Percentiles rank a stretch among this genome's conserved stretches.
Conservation (phyloP, 306 rosid genomes). For the Parietaria judaica region DNA sequence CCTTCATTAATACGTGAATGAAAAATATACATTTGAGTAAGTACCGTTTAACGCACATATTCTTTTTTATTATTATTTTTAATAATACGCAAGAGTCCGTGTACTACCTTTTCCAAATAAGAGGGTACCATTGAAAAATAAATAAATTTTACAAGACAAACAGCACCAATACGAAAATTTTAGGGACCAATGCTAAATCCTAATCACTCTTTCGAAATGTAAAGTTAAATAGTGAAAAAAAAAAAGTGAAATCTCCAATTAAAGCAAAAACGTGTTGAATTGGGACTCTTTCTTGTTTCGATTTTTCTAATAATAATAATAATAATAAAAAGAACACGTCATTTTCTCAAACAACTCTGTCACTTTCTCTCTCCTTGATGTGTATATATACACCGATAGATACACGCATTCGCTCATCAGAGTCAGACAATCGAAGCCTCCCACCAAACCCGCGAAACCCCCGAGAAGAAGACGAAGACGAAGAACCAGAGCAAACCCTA, state of each 20-base stretch:
- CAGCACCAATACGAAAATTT: no score
- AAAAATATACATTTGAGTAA: no score
- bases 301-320: conserved; percentile 4
- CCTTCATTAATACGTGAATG: no score
- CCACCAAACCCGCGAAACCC: conserved; percentile 46
- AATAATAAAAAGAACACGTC: conserved; percentile 19
- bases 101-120: no score
- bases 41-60: no score
- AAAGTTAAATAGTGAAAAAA: no score
- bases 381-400: neutral
- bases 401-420: neutral
- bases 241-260: conserved; percentile 19
- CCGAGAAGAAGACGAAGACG: conserved; percentile 34
- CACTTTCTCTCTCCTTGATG: neutral
- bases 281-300: conserved; percentile 32
- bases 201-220: no score
- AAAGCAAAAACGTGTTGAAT: conserved; percentile 71
- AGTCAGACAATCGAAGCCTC: conserved; percentile 19
- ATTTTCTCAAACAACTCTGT: neutral
- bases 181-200: neutral
- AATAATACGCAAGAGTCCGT: no score
- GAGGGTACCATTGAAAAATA: no score
- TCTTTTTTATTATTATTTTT: no score
- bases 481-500: neutral
- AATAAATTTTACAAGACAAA: no score